Base-by-base conservation (phyloP, 805 yeast genomes). In the Dipodascopsis tothii region DNA sequence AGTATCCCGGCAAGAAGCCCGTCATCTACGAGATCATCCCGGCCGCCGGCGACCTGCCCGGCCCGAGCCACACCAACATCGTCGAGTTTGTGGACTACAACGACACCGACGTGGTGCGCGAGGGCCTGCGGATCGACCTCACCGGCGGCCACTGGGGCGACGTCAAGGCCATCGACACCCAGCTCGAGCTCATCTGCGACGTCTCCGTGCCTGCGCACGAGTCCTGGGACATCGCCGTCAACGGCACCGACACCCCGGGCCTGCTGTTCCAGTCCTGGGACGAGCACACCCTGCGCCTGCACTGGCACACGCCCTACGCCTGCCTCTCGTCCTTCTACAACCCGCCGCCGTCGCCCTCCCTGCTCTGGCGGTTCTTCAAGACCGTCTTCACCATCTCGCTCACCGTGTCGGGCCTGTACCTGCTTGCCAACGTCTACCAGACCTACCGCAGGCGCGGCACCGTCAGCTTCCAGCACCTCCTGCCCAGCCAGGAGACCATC, bases 111-210 rank as follows among this genome's bases (percentile, higher is more conserved):
- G 40, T 56, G 30, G 56, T 56, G 34, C 25, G 45, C 33, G 42
- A 57, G 37, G 59, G 67, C 23, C 40, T 75, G 2, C 50, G 56
- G 2, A 61, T 80, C 4, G 50, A 54, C 3, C 65, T 81, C 46
- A 64, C 59, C 3, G 81, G 77, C 25, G 74, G 78, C 11, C 63
- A 66, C 22, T 88, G 95, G 95, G 96, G 95, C 0, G 70, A 75
- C 1, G 61, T 66, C 20, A 59, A 63, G 20, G 63, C 64, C 33
- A 56, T 66, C 48, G 58, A 60, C 5, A 66, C 66, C 2, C 61
- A 59, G 2, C 40, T 61, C 16, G 48, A 50, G 11, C 59, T 64
- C 37, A 47, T 51, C 11, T 61, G 67, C 42, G 60, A 60, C 23
- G 56, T 55, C 23, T 55, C 53, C 25, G 50, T 59, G 3, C 33